phyloP scores from a whole-genome alignment of 1,139 yeast species.

The Geotrichum siamense region DNA sequence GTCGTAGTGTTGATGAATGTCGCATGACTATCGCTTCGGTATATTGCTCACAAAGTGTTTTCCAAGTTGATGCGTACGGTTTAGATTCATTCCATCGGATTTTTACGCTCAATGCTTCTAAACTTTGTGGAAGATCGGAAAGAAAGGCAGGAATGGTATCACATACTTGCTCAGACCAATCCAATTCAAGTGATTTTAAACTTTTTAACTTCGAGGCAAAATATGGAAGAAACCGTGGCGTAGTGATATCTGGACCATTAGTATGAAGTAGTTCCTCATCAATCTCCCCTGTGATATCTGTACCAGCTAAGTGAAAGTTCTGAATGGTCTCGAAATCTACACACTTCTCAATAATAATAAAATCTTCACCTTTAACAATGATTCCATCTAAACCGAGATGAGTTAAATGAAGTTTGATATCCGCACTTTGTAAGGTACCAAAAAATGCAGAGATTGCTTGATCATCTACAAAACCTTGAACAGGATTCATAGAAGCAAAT shows the following conservation, averaged over 20 bases:
- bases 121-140: conserved; percentile 6
- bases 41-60: conserved; percentile 12
- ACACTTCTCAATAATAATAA: conserved; percentile 13
- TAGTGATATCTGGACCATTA: conserved; percentile 2
- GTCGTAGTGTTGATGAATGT: conserved; percentile 15
- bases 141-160: conserved; percentile 18
- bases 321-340: conserved; percentile 17
- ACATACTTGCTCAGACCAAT: conserved; percentile 17
- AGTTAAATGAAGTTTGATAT: conserved; percentile 11
- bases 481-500: conserved; percentile 22
- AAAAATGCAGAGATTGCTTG: conserved; percentile 19
- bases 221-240: conserved; percentile 15
- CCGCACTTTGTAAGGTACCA: conserved; percentile 15
- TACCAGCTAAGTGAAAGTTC: conserved; percentile 19
- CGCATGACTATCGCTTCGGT: conserved; percentile 12
- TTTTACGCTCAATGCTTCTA: conserved; percentile 15
- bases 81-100: conserved; percentile 17
- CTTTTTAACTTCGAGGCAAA: conserved; percentile 6
- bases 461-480: conserved; percentile 15
- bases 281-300: conserved; percentile 12
- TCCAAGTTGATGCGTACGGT: conserved; percentile 10
- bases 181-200: conserved; percentile 16
- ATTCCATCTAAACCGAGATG: conserved; percentile 23
- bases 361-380: conserved; percentile 18
- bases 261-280: neutral